Base-by-base conservation (phyloP, 352 stramenopile genomes). In the Globisporangium apiculatum region DNA sequence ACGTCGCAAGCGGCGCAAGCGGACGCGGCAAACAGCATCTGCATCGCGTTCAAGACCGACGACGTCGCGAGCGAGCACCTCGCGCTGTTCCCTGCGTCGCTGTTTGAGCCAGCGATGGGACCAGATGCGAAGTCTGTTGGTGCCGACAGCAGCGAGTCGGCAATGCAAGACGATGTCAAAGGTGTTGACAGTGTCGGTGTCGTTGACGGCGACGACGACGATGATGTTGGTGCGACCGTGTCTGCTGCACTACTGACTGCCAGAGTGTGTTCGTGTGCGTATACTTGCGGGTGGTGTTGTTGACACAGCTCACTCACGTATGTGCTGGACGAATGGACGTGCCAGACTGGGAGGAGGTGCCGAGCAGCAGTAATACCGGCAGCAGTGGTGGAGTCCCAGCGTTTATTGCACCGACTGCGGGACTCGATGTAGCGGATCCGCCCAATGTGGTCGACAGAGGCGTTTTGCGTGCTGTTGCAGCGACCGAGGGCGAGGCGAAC, bases 31-130 rank as follows among this genome's bases (percentile, higher is more conserved):
- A n/a, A 66, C 49, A 58, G 14, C 17, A 62, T 88, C 6, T 74
- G 59, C 11, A 72, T 88, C 46, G 64, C 70, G 7, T 66, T 87
- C 58, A 81, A 85, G 15, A 37, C 59, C 35, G 73, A 83, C 8
- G 76, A 87, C 9, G 35, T 74, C 6, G 55, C 66, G 24, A 46
- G 57, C 36, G 64, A 62, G 57, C 68, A 58, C 51, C 61, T 67
- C 42, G 57, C 67, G 11, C 41, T 86, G 15, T 79, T 90, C 43
- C 62, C 67, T 12, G 59, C 55, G 7, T 79, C 67, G 12, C 51
- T 68, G 41, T 66, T 71, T 38, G 60, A 66, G 17, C 41, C 51
- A 41, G 31, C 35, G 35, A 8, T 11, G 24, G 24, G 1, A 31
- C 24, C 24, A 31, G 24, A 31, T 31, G 24, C 24, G 24, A 31